These are phyloP conservation scores for Calonectria multiphialidica DNA, from an alignment of 2,329 filamentous ascomycete species.

Conservation along the genomic window DNA sequence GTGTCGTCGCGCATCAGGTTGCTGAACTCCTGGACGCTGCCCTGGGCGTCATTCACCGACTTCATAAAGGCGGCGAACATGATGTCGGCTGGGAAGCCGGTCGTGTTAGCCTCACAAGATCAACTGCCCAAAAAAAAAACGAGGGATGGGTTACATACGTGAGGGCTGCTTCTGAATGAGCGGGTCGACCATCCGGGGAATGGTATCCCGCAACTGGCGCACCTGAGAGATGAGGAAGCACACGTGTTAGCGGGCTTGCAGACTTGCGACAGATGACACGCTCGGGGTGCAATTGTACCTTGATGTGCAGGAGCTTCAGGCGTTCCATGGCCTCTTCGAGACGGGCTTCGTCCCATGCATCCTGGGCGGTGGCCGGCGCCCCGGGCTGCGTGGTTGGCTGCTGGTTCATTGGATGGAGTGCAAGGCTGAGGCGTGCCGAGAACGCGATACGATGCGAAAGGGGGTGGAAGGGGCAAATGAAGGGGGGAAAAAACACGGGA, in stretches of 20 bases:
- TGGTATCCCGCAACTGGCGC: slow-evolving; percentile 51
- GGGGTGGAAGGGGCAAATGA: slow-evolving; percentile 15
- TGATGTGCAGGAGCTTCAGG: slow-evolving; percentile 66
- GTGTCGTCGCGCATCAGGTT: slow-evolving; percentile 60
- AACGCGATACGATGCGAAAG: not conserved
- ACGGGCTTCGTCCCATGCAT: slow-evolving; percentile 61
- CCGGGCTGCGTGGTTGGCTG: slow-evolving; percentile 36
- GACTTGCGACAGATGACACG: slow-evolving; percentile 24
- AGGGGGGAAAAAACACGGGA: slow-evolving; percentile 22
- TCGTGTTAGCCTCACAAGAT: slow-evolving; percentile 25
- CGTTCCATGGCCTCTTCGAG: slow-evolving; percentile 63
- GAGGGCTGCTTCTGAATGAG: slow-evolving; percentile 62
- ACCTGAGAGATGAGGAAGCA: slow-evolving; percentile 40
- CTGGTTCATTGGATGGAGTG: slow-evolving; percentile 32
- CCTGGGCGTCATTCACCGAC: slow-evolving; percentile 59
- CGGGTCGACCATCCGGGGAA: slow-evolving; percentile 58
- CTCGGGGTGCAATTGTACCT: slow-evolving; percentile 51
- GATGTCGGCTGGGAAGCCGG: slow-evolving; percentile 57
- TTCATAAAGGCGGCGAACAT: slow-evolving; percentile 62
- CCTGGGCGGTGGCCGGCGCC: slow-evolving; percentile 40
- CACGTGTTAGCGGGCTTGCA: slow-evolving; percentile 31
- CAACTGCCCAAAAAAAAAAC: not conserved
- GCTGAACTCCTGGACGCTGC: slow-evolving; percentile 65
- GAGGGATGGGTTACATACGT: slow-evolving; percentile 55
- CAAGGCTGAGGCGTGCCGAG: slow-evolving; percentile 4